These are phyloP conservation scores for Exutisphaerella laricina DNA, from an alignment of 2,329 filamentous ascomycete species.

Conservation along the genomic window DNA sequence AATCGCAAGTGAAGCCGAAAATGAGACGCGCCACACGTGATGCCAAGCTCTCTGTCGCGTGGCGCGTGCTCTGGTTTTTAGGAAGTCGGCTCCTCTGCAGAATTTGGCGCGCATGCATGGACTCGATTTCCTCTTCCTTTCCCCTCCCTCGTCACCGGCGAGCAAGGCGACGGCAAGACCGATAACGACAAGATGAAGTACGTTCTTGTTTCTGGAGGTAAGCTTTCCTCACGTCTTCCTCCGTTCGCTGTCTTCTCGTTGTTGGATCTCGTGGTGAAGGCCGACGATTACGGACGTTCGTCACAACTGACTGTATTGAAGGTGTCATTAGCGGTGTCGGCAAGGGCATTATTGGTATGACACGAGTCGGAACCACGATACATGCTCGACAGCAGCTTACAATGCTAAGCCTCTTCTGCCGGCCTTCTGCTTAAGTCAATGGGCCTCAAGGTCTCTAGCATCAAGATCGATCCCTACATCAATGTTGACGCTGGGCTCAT, in stretches of 20 bases:
- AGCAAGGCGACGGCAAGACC: constrained; percentile 34
- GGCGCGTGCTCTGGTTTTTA: not conserved
- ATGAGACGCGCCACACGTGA: no score
- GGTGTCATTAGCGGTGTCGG: constrained; percentile 56
- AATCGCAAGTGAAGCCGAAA: no score
- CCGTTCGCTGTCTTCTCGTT: not conserved
- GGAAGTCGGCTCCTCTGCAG: constrained; percentile 3
- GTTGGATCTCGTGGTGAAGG: constrained; percentile 4
- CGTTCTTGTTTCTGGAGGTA: constrained; percentile 73
- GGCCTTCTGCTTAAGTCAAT: constrained; percentile 73
- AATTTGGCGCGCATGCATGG: constrained; percentile 5
- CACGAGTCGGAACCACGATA: constrained; percentile 1
- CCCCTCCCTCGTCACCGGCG: constrained; percentile 39
- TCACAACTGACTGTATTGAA: constrained; percentile 16
- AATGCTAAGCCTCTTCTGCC: constrained; percentile 55
- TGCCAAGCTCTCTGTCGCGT: not conserved
- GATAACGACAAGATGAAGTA: constrained; percentile 62
- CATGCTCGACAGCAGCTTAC: constrained; percentile 7
- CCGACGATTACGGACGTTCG: no score
- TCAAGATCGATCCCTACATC: constrained; percentile 69
- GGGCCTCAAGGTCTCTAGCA: constrained; percentile 66
- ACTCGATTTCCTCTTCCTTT: constrained; percentile 28
- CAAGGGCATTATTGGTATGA: constrained; percentile 63
- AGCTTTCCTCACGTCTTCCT: no score
- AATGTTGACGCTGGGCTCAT: constrained; percentile 71